These are phyloP conservation scores for Podospora pseudoanserina DNA, from an alignment of 495 filamentous ascomycete genomes.

Conservation along the genomic window DNA sequence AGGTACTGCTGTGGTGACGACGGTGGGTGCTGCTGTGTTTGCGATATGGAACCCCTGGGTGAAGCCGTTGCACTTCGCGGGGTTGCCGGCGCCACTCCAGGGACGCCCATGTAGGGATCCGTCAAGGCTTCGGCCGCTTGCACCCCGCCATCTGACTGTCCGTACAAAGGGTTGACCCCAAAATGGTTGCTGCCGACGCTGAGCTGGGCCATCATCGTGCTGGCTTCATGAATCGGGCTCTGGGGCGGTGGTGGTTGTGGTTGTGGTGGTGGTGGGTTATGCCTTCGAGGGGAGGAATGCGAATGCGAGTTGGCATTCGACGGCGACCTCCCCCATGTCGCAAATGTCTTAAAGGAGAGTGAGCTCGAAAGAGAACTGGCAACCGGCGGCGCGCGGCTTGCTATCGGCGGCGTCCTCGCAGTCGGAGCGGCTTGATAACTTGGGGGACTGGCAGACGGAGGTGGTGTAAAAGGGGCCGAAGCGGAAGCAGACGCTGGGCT, in stretches of 20 bases:
- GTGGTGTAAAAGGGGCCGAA: constrained; percentile 6
- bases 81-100: constrained; percentile 8
- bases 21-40: constrained; percentile 5
- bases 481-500: constrained; percentile 10
- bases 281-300: constrained; percentile 12
- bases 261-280: not conserved
- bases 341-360: not conserved
- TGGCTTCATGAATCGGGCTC: constrained; percentile 19
- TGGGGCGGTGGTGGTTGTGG: constrained; percentile 10
- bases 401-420: not conserved
- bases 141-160: constrained; percentile 33
- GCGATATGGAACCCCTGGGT: not conserved
- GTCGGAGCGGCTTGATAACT: not conserved
- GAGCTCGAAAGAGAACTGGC: constrained; percentile 10
- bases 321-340: constrained; percentile 23
- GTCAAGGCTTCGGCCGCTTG: constrained; percentile 33
- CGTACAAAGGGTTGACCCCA: constrained; percentile 29
- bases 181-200: constrained; percentile 24
- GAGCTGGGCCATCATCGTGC: constrained; percentile 26
- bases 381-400: not conserved
- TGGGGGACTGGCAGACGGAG: not conserved
- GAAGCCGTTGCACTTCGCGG: not conserved
- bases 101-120: constrained; percentile 20
- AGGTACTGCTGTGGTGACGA: constrained; percentile 8
- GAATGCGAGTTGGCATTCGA: constrained; percentile 24